phyloP scores from a whole-genome alignment of 1,139 yeast genomes.

The Geotrichum reessii region DNA sequence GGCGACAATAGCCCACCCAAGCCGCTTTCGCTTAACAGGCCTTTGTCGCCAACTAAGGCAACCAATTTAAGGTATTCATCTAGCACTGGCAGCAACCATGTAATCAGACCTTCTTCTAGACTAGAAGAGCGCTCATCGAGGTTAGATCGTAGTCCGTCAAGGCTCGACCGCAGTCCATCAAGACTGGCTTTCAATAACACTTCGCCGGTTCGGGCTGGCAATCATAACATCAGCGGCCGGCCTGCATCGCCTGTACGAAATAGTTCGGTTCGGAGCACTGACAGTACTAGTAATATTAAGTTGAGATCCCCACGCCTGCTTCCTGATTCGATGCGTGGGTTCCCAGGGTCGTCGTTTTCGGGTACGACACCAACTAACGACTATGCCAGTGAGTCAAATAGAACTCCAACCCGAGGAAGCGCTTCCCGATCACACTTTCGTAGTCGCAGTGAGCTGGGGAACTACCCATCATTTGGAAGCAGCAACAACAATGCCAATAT shows the following conservation, averaged over 20 bases:
- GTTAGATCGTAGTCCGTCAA: background rate
- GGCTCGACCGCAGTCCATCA: background rate
- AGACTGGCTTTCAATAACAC: background rate
- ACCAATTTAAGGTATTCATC: background rate
- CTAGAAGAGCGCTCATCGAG: background rate
- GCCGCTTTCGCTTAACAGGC: background rate
- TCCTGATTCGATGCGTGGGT: background rate
- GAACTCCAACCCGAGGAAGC: background rate
- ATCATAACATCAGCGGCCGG: background rate
- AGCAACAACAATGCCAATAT: background rate
- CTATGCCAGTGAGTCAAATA: background rate
- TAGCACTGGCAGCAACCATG: background rate
- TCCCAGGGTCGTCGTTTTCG: background rate
- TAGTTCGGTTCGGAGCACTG: background rate
- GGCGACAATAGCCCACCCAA: background rate
- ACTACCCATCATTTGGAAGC: background rate
- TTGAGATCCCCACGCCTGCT: background rate
- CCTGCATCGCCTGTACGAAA: background rate
- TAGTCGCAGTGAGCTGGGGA: slow-evolving; percentile 12
- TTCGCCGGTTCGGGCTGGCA: background rate
- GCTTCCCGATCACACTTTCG: background rate
- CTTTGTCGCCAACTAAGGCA: background rate
- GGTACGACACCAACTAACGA: background rate
- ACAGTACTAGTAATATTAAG: background rate
- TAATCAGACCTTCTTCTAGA: background rate